A percentile compares a stretch with the other conserved stretches of the same genome.
These are phyloP conservation scores for Candida insectalens DNA, from an alignment of 805 yeast species.

Conservation along the genomic window DNA sequence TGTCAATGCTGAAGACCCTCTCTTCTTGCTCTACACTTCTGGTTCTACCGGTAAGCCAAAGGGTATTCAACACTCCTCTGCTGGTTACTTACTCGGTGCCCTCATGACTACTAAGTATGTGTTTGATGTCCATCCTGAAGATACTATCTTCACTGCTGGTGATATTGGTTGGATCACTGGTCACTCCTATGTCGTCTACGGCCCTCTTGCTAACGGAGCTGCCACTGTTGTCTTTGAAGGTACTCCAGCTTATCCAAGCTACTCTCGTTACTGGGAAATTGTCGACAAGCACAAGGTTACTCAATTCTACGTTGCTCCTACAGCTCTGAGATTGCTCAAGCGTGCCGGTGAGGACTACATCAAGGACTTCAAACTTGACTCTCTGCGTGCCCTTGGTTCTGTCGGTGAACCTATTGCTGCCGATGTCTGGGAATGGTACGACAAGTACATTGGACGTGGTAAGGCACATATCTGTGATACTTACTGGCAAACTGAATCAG, in stretches of 20 bases:
- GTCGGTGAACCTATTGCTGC: constrained; percentile 85
- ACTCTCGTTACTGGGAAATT: constrained; percentile 73
- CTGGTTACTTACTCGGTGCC: constrained; percentile 70
- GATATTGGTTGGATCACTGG: constrained; percentile 93
- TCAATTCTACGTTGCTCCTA: constrained; percentile 80
- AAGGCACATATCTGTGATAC: constrained; percentile 72
- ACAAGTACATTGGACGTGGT: constrained; percentile 59
- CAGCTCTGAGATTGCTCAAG: constrained; percentile 68
- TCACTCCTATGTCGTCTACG: constrained; percentile 75
- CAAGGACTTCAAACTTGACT: constrained; percentile 49
- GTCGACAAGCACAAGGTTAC: constrained; percentile 62
- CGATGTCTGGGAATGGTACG: constrained; percentile 84
- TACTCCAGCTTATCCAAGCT: constrained; percentile 79
- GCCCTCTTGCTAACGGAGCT: constrained; percentile 68
- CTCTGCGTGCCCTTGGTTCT: constrained; percentile 66
- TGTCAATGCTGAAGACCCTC: constrained; percentile 71
- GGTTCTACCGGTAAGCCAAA: constrained; percentile 88
- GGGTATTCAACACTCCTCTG: constrained; percentile 77
- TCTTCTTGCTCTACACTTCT: constrained; percentile 73
- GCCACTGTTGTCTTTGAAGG: constrained; percentile 79
- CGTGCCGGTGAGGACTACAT: constrained; percentile 62
- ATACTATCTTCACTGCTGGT: constrained; percentile 76
- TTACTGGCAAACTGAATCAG: constrained; percentile 86
- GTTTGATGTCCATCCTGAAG: constrained; percentile 69
- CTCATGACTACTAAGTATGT: constrained; percentile 63